Percentiles rank a stretch among this genome's conserved stretches.
Conservation (phyloP, 768 basidiomycete genomes). For the Boletus speciosus region DNA sequence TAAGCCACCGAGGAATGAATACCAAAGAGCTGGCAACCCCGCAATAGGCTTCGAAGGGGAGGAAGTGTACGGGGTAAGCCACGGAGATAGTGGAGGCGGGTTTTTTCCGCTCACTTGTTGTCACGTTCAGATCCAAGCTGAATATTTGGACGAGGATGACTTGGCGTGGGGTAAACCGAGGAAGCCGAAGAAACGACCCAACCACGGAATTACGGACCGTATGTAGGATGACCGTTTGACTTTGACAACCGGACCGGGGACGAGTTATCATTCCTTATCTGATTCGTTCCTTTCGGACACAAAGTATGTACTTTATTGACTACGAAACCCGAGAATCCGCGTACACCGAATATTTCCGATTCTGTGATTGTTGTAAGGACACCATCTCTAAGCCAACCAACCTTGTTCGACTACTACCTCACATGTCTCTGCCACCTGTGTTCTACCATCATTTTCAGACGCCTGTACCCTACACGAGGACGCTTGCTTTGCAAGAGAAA, state of each 20-base stretch:
- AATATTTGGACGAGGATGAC: conserved; percentile 27
- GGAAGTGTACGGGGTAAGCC: conserved; percentile 20
- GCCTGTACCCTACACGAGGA: conserved; percentile 74
- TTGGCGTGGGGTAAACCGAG: conserved; percentile 25
- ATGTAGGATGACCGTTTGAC: background rate
- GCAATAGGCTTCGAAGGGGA: conserved; percentile 17
- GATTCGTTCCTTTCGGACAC: background rate
- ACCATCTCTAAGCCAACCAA: background rate
- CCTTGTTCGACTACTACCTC: background rate
- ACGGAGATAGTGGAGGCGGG: background rate
- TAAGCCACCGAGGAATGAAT: conserved; percentile 18
- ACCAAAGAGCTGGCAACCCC: conserved; percentile 8
- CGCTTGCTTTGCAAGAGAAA: conserved; percentile 67
- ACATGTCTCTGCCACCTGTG: conserved; percentile 52
- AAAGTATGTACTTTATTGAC: background rate
- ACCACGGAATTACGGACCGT: background rate
- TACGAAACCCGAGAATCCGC: too few relatives aligned
- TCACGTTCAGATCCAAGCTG: conserved; percentile 17
- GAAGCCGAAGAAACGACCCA: conserved; percentile 9
- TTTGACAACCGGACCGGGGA: background rate
- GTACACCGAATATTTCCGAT: background rate
- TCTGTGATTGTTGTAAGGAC: too few relatives aligned
- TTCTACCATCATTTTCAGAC: conserved; percentile 71
- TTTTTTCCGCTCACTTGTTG: background rate
- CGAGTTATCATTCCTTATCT: background rate